A percentile compares a stretch with the other conserved stretches of the same genome.
phyloP scores from a whole-genome alignment of 2,329 filamentous ascomycete genomes.

The Trichoderma pleuroti region DNA sequence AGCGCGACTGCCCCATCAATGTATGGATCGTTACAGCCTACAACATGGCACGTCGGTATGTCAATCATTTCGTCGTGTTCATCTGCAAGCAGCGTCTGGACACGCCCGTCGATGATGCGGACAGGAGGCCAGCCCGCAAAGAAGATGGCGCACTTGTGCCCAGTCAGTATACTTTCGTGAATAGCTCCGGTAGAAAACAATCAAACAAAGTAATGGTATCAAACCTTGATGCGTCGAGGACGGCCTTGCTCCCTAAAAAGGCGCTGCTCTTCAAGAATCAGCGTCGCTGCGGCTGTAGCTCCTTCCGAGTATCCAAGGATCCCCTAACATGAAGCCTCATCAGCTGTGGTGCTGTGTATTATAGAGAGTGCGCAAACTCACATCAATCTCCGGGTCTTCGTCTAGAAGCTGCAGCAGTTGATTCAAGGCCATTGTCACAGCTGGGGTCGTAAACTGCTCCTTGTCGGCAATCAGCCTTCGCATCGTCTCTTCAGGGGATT shows the following conservation, averaged over 20 bases:
- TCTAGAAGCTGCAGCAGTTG: slow-evolving; percentile 44
- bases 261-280: slow-evolving; percentile 49
- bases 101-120: slow-evolving; percentile 35
- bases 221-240: slow-evolving; percentile 36
- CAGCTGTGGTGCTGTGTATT: neutral
- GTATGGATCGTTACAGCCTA: slow-evolving; percentile 57
- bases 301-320: slow-evolving; percentile 61
- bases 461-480: slow-evolving; percentile 43
- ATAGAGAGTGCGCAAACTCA: slow-evolving; percentile 6
- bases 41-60: slow-evolving; percentile 51
- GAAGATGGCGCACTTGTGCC: slow-evolving; percentile 44
- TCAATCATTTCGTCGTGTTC: slow-evolving; percentile 48
- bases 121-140: slow-evolving; percentile 54
- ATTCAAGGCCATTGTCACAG: slow-evolving; percentile 22
- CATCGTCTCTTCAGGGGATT: slow-evolving; percentile 54
- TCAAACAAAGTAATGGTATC: slow-evolving; percentile 18
- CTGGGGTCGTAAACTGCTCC: slow-evolving; percentile 20
- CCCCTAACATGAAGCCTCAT: slow-evolving; percentile 30
- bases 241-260: slow-evolving; percentile 32
- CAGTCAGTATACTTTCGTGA: neutral
- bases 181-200: neutral
- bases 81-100: slow-evolving; percentile 47
- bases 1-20: slow-evolving; percentile 58
- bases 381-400: slow-evolving; percentile 34
- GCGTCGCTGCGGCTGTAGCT: slow-evolving; percentile 51